phyloP scores from a whole-genome alignment of 345 rosid genomes.

The Moricandia moricandioides region DNA sequence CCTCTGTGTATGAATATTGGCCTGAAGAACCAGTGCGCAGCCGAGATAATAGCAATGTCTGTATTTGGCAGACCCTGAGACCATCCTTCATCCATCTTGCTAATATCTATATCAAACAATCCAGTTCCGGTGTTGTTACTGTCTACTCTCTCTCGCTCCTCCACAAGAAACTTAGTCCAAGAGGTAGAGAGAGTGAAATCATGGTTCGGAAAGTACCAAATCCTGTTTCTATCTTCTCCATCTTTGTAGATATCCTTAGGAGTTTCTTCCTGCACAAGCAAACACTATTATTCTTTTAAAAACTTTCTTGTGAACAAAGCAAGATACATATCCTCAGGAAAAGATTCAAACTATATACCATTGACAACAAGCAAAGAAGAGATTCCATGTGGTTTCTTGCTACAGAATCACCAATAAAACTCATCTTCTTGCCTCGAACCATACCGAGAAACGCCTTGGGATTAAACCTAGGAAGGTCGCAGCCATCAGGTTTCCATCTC shows the following conservation, averaged over 20 bases:
- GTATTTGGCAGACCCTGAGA: conserved; percentile 33
- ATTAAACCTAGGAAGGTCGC: conserved; percentile 68
- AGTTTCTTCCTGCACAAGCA: conserved; percentile 55
- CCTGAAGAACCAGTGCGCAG: conserved; percentile 80
- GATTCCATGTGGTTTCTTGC: conserved; percentile 90
- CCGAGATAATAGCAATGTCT: conserved; percentile 62
- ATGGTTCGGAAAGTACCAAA: conserved; percentile 65
- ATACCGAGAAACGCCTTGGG: conserved; percentile 46
- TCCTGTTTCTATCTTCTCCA: conserved; percentile 53
- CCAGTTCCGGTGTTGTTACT: conserved; percentile 50
- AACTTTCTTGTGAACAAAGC: conserved; percentile 20
- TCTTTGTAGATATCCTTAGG: conserved; percentile 56
- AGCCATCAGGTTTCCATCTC: conserved; percentile 86
- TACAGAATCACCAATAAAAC: conserved; percentile 82
- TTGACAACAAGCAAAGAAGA: conserved; percentile 74
- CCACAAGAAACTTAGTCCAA: conserved; percentile 66
- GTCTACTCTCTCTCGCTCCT: conserved; percentile 46
- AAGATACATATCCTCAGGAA: not conserved
- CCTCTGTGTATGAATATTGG: conserved; percentile 50
- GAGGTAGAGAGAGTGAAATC: conserved; percentile 63
- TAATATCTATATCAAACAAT: conserved; percentile 45
- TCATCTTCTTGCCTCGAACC: conserved; percentile 70
- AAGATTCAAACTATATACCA: conserved; percentile 43
- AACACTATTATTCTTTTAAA: not conserved
- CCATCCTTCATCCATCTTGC: conserved; percentile 54